Percentiles rank a stretch among this genome's conserved stretches.
phyloP scores from a whole-genome alignment of 139 green algal species.

The Nannochloris sp. region DNA sequence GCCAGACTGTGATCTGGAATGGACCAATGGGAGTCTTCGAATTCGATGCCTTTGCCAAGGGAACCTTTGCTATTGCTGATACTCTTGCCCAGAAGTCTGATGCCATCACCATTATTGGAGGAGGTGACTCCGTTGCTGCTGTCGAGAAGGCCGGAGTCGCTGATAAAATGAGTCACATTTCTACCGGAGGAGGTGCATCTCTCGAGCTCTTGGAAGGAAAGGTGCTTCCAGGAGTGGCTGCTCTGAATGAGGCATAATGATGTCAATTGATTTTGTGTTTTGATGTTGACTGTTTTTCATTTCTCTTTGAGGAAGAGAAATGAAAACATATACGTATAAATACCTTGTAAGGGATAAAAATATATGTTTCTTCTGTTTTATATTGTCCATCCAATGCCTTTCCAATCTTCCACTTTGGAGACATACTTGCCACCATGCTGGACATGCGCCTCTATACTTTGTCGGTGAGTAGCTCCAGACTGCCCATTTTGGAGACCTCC shows the following conservation, averaged over 20 bases:
- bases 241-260: conserved; percentile 70
- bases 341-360: too few relatives aligned
- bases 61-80: conserved; percentile 83
- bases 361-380: too few relatives aligned
- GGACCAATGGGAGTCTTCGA: conserved; percentile 93
- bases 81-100: conserved; percentile 74
- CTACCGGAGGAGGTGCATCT: conserved; percentile 90
- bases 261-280: too few relatives aligned
- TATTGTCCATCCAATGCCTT: too few relatives aligned
- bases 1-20: conserved; percentile 98
- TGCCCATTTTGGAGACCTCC: too few relatives aligned
- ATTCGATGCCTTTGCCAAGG: conserved; percentile 85
- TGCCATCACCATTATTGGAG: conserved; percentile 76
- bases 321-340: too few relatives aligned
- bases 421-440: too few relatives aligned
- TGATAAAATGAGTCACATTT: conserved; percentile 81
- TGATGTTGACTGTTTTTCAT: too few relatives aligned
- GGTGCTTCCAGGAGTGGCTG: conserved; percentile 91
- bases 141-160: conserved; percentile 92
- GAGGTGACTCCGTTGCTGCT: conserved; percentile 93
- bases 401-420: too few relatives aligned
- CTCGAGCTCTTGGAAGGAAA: conserved; percentile 99
- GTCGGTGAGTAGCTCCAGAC: too few relatives aligned
- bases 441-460: too few relatives aligned
- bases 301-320: too few relatives aligned